Percentiles rank a stretch among this genome's conserved stretches.
Evolutionary conservation across 768 basidiomycete genomes (phyloP).

Genomic region (Lactarius sp.): DNA sequence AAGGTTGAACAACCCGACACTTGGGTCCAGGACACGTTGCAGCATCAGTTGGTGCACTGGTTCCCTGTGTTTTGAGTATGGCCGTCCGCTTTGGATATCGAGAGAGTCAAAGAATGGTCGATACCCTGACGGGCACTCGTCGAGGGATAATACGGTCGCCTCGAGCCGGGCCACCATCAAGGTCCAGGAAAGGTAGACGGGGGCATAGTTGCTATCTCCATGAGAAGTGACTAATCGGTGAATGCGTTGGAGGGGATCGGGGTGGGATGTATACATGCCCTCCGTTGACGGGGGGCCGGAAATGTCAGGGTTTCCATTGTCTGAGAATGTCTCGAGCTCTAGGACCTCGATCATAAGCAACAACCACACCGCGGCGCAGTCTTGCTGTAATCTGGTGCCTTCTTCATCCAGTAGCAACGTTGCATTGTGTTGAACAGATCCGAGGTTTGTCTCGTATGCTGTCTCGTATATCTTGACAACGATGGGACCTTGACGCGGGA

Average conservation of each 20-base stretch:
- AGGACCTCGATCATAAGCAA: constrained; percentile 73
- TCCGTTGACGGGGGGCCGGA: constrained; percentile 45
- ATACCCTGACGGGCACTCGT: constrained; percentile 53
- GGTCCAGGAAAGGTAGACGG: constrained; percentile 79
- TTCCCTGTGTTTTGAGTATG: constrained; percentile 55
- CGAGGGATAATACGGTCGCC: constrained; percentile 40
- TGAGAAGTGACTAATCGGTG: constrained; percentile 63
- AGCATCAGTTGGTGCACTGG: constrained; percentile 54
- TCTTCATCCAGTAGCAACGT: constrained; percentile 72
- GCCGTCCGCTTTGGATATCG: constrained; percentile 36
- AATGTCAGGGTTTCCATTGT: constrained; percentile 47
- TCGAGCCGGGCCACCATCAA: constrained; percentile 69
- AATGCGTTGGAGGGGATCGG: constrained; percentile 56
- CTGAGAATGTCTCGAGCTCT: constrained; percentile 67
- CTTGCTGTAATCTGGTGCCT: constrained; percentile 57
- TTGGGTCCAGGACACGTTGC: constrained; percentile 50
- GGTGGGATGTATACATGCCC: constrained; percentile 56
- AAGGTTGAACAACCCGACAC: constrained; percentile 56
- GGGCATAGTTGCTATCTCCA: constrained; percentile 57
- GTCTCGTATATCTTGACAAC: constrained; percentile 61
- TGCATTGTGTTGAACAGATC: constrained; percentile 55
- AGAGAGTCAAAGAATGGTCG: constrained; percentile 51
- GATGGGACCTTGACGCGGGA: constrained; percentile 56
- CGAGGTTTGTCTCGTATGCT: constrained; percentile 60
- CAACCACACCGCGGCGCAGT: constrained; percentile 72